phyloP scores from a whole-genome alignment of 805 yeast genomes.

The Zygosaccharomyces lentus region DNA sequence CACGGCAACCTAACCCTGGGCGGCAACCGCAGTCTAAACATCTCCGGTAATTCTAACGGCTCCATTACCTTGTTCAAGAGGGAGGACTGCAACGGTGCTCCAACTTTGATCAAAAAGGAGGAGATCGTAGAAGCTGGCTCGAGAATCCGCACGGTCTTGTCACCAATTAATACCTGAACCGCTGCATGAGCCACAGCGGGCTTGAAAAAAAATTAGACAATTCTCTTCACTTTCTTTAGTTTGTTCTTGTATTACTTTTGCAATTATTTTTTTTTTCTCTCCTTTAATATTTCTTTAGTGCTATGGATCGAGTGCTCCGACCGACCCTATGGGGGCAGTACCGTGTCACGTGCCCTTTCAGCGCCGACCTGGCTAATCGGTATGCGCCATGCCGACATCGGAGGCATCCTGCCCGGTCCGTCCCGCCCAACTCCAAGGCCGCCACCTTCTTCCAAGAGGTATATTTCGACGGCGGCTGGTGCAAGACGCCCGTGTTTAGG shows the following conservation, averaged over 20 bases:
- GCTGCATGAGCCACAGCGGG: neutral
- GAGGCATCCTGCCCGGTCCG: too few species aligned
- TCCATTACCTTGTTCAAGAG: constrained; percentile 2
- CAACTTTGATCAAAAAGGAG: neutral
- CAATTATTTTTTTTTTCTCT: neutral
- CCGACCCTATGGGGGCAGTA: too few species aligned
- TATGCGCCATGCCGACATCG: too few species aligned
- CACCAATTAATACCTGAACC: neutral
- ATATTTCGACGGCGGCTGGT: constrained; percentile 52
- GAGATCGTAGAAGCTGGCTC: neutral
- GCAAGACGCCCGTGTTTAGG: constrained; percentile 50
- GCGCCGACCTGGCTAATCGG: too few species aligned
- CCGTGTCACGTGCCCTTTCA: too few species aligned
- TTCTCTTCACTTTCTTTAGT: neutral
- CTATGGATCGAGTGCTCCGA: too few species aligned
- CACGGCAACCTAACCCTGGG: constrained; percentile 1
- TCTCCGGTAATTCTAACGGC: constrained; percentile 1
- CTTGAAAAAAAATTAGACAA: neutral
- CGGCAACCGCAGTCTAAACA: neutral
- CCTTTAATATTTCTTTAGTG: neutral
- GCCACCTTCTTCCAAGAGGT: constrained; percentile 45
- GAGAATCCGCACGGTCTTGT: neutral
- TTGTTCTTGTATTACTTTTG: neutral
- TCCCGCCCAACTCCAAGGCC: too few species aligned
- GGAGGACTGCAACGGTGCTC: neutral